Evolutionary conservation across 23 red algal species (phyloP).

Genomic region (Gracilaria gracilis): DNA sequence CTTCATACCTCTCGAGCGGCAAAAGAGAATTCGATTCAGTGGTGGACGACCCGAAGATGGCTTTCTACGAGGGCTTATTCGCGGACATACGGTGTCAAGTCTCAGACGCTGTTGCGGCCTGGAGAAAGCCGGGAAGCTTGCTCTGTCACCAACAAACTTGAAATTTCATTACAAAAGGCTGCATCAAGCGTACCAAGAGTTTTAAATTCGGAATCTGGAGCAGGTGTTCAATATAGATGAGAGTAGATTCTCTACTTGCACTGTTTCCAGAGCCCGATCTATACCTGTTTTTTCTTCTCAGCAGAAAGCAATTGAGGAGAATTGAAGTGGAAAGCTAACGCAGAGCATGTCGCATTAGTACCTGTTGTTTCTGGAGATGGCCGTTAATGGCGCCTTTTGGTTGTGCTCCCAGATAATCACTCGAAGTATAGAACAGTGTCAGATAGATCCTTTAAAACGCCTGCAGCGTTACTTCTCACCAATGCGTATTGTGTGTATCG

Average conservation of each 20-base stretch:
- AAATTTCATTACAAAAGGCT: not conserved
- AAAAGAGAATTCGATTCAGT: no score
- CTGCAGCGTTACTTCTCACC: not conserved
- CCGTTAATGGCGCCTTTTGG: not conserved
- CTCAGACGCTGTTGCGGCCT: not conserved
- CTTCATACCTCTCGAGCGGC: no score
- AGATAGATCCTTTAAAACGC: not conserved
- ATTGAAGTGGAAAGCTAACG: not conserved
- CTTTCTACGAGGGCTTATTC: not conserved
- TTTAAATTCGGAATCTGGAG: not conserved
- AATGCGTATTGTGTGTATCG: slow-evolving; percentile 20
- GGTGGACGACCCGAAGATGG: no score
- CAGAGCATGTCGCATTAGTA: not conserved
- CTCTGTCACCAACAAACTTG: slow-evolving; percentile 5
- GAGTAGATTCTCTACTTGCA: slow-evolving; percentile 4
- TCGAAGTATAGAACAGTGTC: not conserved
- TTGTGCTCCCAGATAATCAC: not conserved
- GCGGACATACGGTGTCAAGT: no score
- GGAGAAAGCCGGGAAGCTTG: not conserved
- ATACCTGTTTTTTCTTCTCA: not conserved
- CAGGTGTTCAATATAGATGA: slow-evolving; percentile 34
- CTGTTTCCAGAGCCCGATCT: not conserved
- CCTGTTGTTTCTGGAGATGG: slow-evolving; percentile 9
- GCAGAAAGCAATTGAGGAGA: not conserved
- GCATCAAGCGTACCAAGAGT: not conserved